Base-by-base conservation (phyloP, 495 filamentous ascomycete species). In the Viridothelium virens region DNA sequence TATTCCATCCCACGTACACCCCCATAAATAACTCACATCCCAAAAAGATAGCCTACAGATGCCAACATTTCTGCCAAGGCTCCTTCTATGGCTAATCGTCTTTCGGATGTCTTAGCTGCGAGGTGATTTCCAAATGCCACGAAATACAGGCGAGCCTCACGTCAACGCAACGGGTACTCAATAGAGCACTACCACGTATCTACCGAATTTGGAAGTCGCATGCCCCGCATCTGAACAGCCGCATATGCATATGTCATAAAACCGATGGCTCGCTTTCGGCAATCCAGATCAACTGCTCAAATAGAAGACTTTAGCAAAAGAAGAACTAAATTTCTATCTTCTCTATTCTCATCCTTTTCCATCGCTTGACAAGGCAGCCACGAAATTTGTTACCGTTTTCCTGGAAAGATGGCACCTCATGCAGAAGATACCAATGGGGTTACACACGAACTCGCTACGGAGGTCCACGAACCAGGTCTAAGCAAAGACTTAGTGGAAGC, bases 391-490 rank as follows among this genome's bases (percentile, higher is more conserved):
- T 25, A 25, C 25, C 25, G 34, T 61, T n/a, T 61, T 7, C n/a
- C 25, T 61, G 11, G 25, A 61, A 33, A 33, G 41, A 44, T 44
- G 44, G 50, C 64, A 61, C 34, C 64, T 18, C 53, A 66, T 41
- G 53, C 33, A 36, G 64, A 66, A 33, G 53, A 59, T 18, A 61
- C 33, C 33, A 66, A 66, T 61, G 64, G 64, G 10, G 53, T 38
- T 3, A 47, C 34, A 3, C 31, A 59, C 16, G 56, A 66, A 31
- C 34, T 61, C 14, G 48, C 64, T 9, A 66, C 47, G n/a, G 64
- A 50, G 10, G 31, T 38, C 38, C 64, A 61, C 38, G 64, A 66
- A 56, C 64, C 64, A 16, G 64, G 64, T 7, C 41, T 66, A 14
- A 41, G 37, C 38, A 56, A 66, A 47, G 37, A 59, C 3, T n/a